Evolutionary conservation across 2,329 filamentous ascomycete genomes (phyloP), one percentile per base, ranked within the genome.

Genomic region (Claviceps monticola): DNA sequence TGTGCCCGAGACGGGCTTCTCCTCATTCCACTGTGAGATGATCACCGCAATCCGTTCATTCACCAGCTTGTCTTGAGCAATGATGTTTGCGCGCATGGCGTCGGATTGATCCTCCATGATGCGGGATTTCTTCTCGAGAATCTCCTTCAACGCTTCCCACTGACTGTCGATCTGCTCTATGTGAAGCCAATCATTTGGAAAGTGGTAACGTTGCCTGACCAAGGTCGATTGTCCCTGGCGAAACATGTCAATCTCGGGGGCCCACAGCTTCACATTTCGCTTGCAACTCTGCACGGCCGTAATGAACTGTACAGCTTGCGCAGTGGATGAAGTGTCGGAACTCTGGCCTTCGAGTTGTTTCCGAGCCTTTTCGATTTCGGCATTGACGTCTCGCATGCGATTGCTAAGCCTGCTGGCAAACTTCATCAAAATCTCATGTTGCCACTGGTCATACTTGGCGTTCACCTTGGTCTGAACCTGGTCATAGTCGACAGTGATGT

Each of bases 401-500:
- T 81, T 86, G 46, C 90, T 88, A 46, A 98, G 83, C 52, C 93
- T 88, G 52, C 79, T 78, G 39, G 89, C 93, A 68, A 98, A 99
- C 65, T 95, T 95, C 59, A 86, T 80, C 39, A 97, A 75, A 51
- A 98, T 95, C 58, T 99, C 93, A 61, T 96, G 88, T 67, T 99
- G 93, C 93, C 94, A 98, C 66, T 97, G 91, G 64, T 99, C 94
- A 64, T 98, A 99, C 67, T 97, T 98, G 60, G 89, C 88, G 62
- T 97, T 98, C 66, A 99, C 93, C 68, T 95, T 96, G 53, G 91
- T 88, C 68, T 98, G 94, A 0, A 98, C 93, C 67, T 98, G 94
- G 61, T 97, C 93, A 62, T 98, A 98, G 66, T 98, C 91, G 62
- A 99, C 89, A 4, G 86, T 88, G 51, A 97, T 82, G 66, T 95